Percentiles rank a stretch among this genome's conserved stretches.
Evolutionary conservation across 257 asterid genomes (phyloP).

Genomic region (Ajuga chamaepitys): DNA sequence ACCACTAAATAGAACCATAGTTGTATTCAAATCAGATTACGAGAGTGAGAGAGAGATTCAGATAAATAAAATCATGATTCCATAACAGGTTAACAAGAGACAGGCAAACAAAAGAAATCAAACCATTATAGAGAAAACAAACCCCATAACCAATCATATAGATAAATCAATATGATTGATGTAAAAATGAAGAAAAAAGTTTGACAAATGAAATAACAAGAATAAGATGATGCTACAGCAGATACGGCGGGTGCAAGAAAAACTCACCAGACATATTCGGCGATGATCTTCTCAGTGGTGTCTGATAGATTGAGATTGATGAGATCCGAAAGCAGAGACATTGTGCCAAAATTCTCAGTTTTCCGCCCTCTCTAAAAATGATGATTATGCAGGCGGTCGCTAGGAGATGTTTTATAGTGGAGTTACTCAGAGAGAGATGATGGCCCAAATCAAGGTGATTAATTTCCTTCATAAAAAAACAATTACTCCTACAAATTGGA

Average conservation of each 20-base stretch:
- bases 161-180: too few relatives aligned
- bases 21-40: too few relatives aligned
- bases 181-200: too few relatives aligned
- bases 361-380: background rate
- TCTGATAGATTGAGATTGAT: conserved; percentile 40
- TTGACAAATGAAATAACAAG: too few relatives aligned
- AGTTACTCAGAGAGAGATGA: background rate
- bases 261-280: conserved; percentile 53
- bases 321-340: conserved; percentile 46
- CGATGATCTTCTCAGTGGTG: conserved; percentile 45
- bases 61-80: background rate
- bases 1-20: background rate
- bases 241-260: background rate
- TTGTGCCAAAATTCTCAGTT: background rate
- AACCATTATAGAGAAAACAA: background rate
- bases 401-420: background rate
- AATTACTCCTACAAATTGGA: too few relatives aligned
- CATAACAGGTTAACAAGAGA: background rate
- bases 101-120: background rate
- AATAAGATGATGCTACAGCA: conserved; percentile 6
- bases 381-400: background rate
- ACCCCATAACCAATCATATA: background rate
- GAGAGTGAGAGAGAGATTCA: background rate
- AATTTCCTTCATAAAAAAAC: too few relatives aligned
- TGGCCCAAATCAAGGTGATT: background rate